These are phyloP conservation scores for Daldinia decipiens DNA, from an alignment of 495 filamentous ascomycete species.

Conservation along the genomic window DNA sequence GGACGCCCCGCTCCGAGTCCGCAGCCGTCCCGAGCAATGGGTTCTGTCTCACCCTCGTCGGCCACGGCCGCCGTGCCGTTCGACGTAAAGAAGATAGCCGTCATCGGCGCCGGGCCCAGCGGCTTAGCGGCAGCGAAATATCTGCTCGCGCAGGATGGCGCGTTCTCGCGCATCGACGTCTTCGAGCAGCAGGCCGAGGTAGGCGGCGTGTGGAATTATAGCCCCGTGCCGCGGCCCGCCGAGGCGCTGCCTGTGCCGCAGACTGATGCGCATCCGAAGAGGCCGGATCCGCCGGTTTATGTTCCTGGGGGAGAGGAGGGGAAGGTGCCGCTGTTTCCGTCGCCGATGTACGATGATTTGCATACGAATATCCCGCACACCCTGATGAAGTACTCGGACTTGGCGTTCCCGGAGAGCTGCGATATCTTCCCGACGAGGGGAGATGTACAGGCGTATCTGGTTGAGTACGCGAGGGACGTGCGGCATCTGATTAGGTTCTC, in stretches of 20 bases:
- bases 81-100: constrained; percentile 64
- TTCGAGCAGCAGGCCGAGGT: constrained; percentile 80
- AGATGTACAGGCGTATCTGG: constrained; percentile 76
- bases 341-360: constrained; percentile 81
- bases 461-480: constrained; percentile 75
- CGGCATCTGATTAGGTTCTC: constrained; percentile 58
- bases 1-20: not conserved
- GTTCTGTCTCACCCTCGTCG: constrained; percentile 28
- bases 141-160: constrained; percentile 71
- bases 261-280: constrained; percentile 50
- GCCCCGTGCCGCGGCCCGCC: constrained; percentile 46
- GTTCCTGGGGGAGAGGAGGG: not conserved
- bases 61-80: constrained; percentile 38
- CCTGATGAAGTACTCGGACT: constrained; percentile 83
- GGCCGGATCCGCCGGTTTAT: constrained; percentile 54
- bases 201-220: constrained; percentile 89
- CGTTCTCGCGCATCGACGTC: constrained; percentile 75
- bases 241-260: constrained; percentile 52
- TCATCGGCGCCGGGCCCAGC: constrained; percentile 77
- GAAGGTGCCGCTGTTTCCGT: constrained; percentile 62
- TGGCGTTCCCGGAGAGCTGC: constrained; percentile 66
- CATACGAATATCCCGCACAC: constrained; percentile 88
- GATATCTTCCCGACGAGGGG: constrained; percentile 78
- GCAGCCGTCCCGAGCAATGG: constrained; percentile 34
- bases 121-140: constrained; percentile 78